Percentiles rank a stretch among this genome's conserved stretches.
Evolutionary conservation across 352 stramenopile species (phyloP).

Genomic region (Phytophthora multivora): DNA sequence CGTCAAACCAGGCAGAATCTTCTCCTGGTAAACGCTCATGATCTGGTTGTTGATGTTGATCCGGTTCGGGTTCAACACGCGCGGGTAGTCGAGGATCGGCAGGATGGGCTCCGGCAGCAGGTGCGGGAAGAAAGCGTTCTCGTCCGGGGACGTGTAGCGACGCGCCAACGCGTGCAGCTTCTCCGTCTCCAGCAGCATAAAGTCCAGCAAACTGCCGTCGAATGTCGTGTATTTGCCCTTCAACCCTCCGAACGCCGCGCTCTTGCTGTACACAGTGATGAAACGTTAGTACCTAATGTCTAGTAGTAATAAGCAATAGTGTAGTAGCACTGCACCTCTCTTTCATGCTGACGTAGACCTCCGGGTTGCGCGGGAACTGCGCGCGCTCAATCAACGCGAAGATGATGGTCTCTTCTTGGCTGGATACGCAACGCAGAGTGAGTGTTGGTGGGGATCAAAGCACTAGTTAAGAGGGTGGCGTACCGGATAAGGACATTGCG

Average conservation of each 20-base stretch:
- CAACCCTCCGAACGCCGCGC: slow-evolving; percentile 73
- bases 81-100: slow-evolving; percentile 91
- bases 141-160: slow-evolving; percentile 98
- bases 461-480: not conserved
- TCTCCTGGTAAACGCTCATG: slow-evolving; percentile 95
- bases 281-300: not conserved
- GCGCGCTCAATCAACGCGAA: slow-evolving; percentile 99
- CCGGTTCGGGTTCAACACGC: slow-evolving; percentile 92
- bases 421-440: slow-evolving; percentile 19
- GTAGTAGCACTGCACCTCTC: slow-evolving; percentile 43
- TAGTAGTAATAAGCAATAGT: not conserved
- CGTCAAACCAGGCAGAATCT: slow-evolving; percentile 94
- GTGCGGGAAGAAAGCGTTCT: slow-evolving; percentile 98
- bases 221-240: slow-evolving; percentile 89
- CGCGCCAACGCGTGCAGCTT: slow-evolving; percentile 93
- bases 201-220: slow-evolving; percentile 92
- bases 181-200: slow-evolving; percentile 98
- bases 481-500: slow-evolving; percentile 89
- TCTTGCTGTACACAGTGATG: slow-evolving; percentile 43
- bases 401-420: slow-evolving; percentile 99
- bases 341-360: slow-evolving; percentile 94
- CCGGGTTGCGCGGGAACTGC: slow-evolving; percentile 95
- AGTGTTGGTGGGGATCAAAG: not conserved
- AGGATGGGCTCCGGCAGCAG: slow-evolving; percentile 92
- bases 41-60: slow-evolving; percentile 99